Conservation (phyloP, 768 basidiomycete genomes). For the Rhodosporidiobolus sp. region DNA sequence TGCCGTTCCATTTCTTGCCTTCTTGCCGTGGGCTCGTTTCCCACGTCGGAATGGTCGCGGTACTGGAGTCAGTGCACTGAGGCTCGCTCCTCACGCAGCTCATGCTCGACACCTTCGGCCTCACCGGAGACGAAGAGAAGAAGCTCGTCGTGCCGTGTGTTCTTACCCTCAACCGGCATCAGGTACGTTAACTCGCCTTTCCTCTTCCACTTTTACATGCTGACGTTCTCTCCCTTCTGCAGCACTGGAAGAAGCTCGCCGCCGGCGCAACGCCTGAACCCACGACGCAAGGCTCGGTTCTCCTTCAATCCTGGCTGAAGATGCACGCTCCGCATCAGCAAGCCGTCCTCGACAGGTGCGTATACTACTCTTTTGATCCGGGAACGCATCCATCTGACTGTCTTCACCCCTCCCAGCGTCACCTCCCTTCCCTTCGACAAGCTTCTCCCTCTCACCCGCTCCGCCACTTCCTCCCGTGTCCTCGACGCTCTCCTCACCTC, state of each 20-base stretch:
- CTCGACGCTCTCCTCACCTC: slow-evolving; percentile 72
- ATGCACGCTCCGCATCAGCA: slow-evolving; percentile 66
- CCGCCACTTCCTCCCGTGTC: slow-evolving; percentile 70
- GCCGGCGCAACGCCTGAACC: slow-evolving; percentile 55
- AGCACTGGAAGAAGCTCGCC: slow-evolving; percentile 36
- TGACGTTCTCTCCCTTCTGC: slow-evolving; percentile 11
- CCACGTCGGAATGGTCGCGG: too few species aligned
- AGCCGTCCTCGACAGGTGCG: slow-evolving; percentile 67
- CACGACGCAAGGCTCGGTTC: slow-evolving; percentile 75
- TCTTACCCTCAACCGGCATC: slow-evolving; percentile 53
- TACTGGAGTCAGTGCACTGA: too few species aligned
- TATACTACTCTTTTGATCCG: neutral
- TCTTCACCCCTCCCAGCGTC: slow-evolving; percentile 54
- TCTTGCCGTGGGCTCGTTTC: too few species aligned
- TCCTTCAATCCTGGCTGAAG: slow-evolving; percentile 76
- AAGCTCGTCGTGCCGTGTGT: slow-evolving; percentile 64
- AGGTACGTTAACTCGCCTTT: slow-evolving; percentile 42
- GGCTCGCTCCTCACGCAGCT: slow-evolving; percentile 52
- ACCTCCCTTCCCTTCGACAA: slow-evolving; percentile 60
- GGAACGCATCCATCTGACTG: slow-evolving; percentile 1
- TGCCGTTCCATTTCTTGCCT: neutral
- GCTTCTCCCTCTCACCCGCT: slow-evolving; percentile 59
- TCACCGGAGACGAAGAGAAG: slow-evolving; percentile 56
- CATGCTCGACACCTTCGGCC: slow-evolving; percentile 60
- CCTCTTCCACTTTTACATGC: neutral